Base-by-base conservation (phyloP, 768 basidiomycete species). In the Auricularia cornea region DNA sequence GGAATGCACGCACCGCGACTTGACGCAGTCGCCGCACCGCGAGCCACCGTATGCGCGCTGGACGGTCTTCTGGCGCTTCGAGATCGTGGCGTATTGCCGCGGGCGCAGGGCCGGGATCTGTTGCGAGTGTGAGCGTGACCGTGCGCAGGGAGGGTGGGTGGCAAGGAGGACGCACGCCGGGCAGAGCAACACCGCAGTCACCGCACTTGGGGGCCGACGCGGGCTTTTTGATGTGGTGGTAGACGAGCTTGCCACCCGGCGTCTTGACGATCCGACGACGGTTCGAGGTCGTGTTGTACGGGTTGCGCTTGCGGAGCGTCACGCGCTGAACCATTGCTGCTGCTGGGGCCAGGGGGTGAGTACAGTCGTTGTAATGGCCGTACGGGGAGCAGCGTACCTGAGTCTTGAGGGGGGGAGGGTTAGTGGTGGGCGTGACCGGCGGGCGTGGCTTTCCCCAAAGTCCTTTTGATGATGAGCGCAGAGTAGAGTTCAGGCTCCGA, bases 201-300 rank as follows among this genome's bases (percentile, higher is more conserved):
- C 97, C 97, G 78, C 96, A 99, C 79, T 98, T 97, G 69, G 94
- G 96, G 56, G 89, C 80, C 32, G 90, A 85, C 63, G 87, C 88
- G 68, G 86, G 86, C 82, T 99, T 98, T 86, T 95, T 92, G 79
- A 98, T 80, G 78, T 97, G 92, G 81, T 98, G 95, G 81, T 96
- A 95, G 71, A 96, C 93, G 70, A 98, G 89, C 80, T 90, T 93
- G 68, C 97, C 97, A 79, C 96, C 97, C 62, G 97, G 97, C 40
- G 97, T 98, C 84, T 98, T 98, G 65, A 98, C 87, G 68, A 98
- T 84, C 70, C 94, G 89, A 75, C 95, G 84, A 74, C 93, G 87
- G 85, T 89, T 94, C 64, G 96, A 98, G 71, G 88, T 87, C 78
- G 97, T 98, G 87, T 97, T 98, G 85, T 99, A 97, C 26, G 94